Base-by-base conservation (phyloP, 805 yeast genomes). In the Sugiyamaella americana region DNA sequence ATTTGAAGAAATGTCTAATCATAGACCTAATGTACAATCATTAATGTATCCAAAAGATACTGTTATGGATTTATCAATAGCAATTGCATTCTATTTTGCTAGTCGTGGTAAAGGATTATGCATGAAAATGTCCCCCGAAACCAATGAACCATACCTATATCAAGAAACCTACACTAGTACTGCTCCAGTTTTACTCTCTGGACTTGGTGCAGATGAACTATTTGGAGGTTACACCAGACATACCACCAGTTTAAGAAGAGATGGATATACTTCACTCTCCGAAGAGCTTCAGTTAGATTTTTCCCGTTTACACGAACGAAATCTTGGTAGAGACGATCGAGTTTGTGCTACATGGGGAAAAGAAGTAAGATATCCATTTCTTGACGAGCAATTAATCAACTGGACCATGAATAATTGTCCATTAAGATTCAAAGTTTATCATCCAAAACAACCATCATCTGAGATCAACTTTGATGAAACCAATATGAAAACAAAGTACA, bases 141-240 rank as follows among this genome's bases (percentile, higher is more conserved):
- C 44, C 4, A 24, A 20, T 13, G 32, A 36, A 2, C 40, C 21
- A 13, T 37, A 41, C 3, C 13, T 26, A 13, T 8, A 26, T 8
- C 24, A 37, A n/a, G 53, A 47, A 5, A 10, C n/a, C 20, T 83
- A 80, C 55, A 52, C 59, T 1, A 47, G 52, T 20, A 18, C 32
- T 4, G 46, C 87, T 5, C 76, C 79, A 53, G 95, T 93, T 0
- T 63, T 93, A 5, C 69, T 93, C 30, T 86, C 96, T 45, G 99
- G 99, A 0, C 70, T 93, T 10, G 99, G 99, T 1, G 98, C 98
- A 0, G 99, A 93, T 66, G 99, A 93, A 64, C 66, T 93, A 17
- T 89, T 85, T 69, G 99, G 96, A 0, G 99, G 99, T 0, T 93
- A 93, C 62, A 85, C 95, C 19, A 73, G 97, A 39, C 94, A 93